Conservation (phyloP, 768 basidiomycete genomes). For the Pulveroboletus ravenelii region DNA sequence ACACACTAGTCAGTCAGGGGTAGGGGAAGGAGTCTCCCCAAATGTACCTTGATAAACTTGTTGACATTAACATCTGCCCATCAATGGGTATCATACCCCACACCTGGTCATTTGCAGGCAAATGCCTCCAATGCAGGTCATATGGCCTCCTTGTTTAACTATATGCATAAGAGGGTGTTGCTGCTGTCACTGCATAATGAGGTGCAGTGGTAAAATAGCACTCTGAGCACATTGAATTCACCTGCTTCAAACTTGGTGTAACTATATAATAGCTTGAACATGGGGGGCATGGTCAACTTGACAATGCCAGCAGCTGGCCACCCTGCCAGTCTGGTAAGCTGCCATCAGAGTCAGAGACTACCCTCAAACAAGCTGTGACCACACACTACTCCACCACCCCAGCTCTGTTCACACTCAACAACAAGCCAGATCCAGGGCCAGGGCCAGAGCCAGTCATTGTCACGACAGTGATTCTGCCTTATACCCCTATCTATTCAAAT, state of each 20-base stretch:
- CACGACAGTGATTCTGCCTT: too few relatives aligned
- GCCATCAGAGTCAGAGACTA: conserved; percentile 5
- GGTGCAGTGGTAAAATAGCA: conserved; percentile 28
- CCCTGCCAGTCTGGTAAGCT: conserved; percentile 21
- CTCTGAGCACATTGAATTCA: conserved; percentile 41
- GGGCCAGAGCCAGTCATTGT: too few relatives aligned
- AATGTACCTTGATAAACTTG: conserved; percentile 71
- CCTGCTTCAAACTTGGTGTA: conserved; percentile 52
- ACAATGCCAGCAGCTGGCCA: not conserved
- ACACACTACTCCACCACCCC: conserved; percentile 1
- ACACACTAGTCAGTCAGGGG: too few relatives aligned
- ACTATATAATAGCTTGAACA: conserved; percentile 33
- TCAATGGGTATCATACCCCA: conserved; percentile 39
- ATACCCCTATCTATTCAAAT: too few relatives aligned
- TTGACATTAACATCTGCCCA: conserved; percentile 65
- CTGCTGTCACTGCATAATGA: not conserved
- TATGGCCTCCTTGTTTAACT: conserved; percentile 38
- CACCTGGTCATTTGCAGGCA: conserved; percentile 29
- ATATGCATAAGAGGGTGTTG: not conserved
- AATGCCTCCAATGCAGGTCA: conserved; percentile 42
- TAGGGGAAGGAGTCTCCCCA: not conserved
- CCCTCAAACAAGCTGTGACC: not conserved
- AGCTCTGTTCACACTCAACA: not conserved
- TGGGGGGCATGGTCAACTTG: not conserved
- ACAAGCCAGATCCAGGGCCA: not conserved